phyloP scores from a whole-genome alignment of 2,329 filamentous ascomycete genomes.

The Lasiodiplodia gonubiensis region DNA sequence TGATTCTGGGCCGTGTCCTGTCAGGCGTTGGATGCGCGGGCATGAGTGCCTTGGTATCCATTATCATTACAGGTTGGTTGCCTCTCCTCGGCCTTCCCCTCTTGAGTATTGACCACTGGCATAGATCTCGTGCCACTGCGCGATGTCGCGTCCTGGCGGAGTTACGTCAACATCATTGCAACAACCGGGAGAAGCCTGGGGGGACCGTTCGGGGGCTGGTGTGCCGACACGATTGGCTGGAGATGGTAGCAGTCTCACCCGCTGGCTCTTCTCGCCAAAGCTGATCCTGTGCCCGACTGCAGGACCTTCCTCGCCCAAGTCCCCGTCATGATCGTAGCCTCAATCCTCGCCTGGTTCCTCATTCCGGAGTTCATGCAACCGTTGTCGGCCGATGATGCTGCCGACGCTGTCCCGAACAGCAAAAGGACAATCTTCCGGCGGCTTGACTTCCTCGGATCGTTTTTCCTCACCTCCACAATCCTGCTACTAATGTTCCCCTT shows the following conservation, averaged over 20 bases:
- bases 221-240: constrained; percentile 70
- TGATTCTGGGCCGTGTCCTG: constrained; percentile 49
- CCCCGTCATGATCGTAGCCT: constrained; percentile 60
- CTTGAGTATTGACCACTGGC: constrained; percentile 39
- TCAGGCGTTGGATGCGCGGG: constrained; percentile 54
- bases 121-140: constrained; percentile 57
- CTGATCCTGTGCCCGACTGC: neutral
- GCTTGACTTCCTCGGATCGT: constrained; percentile 65
- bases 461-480: constrained; percentile 53
- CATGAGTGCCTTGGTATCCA: constrained; percentile 39
- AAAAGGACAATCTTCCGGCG: constrained; percentile 50
- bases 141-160: constrained; percentile 56
- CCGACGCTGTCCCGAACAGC: neutral
- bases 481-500: constrained; percentile 54
- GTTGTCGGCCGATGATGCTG: neutral
- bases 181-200: constrained; percentile 58
- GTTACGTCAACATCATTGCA: constrained; percentile 59
- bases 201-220: constrained; percentile 63
- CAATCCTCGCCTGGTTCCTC: constrained; percentile 50
- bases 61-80: constrained; percentile 24
- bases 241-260: constrained; percentile 55
- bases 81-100: no score
- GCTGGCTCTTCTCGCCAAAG: neutral
- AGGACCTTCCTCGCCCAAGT: constrained; percentile 65
- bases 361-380: constrained; percentile 30